phyloP scores from a whole-genome alignment of 2,329 filamentous ascomycete species.

The Xylariaceae sp. region DNA sequence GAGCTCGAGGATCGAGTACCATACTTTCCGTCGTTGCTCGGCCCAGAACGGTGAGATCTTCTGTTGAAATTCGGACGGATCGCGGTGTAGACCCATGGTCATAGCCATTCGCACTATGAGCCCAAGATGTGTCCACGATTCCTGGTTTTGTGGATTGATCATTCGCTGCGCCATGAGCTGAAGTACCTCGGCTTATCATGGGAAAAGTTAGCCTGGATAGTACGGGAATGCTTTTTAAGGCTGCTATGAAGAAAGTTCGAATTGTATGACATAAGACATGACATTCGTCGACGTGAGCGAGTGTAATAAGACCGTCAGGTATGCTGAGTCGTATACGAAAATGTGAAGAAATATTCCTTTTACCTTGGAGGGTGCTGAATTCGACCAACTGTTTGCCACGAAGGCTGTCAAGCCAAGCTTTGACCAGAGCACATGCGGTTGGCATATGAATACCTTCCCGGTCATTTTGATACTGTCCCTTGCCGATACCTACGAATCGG shows the following conservation, averaged over 20 bases:
- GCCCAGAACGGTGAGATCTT: slow-evolving; percentile 46
- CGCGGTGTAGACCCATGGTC: slow-evolving; percentile 55
- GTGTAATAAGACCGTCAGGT: no score
- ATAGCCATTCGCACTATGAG: slow-evolving; percentile 53
- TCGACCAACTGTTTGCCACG: slow-evolving; percentile 50
- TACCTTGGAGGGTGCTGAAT: slow-evolving; percentile 44
- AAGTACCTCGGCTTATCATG: slow-evolving; percentile 30
- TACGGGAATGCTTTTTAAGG: no score
- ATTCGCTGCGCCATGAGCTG: slow-evolving; percentile 49
- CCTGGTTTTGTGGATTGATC: slow-evolving; percentile 43
- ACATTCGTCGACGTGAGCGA: no score
- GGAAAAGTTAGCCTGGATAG: no score
- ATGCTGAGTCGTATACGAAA: no score
- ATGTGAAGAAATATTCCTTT: no score
- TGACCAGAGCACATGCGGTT: slow-evolving; percentile 51
- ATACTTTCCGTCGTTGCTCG: slow-evolving; percentile 51
- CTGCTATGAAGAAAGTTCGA: no score
- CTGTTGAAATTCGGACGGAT: slow-evolving; percentile 48
- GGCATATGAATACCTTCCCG: slow-evolving; percentile 55
- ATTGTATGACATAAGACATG: no score
- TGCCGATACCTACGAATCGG: slow-evolving; percentile 46
- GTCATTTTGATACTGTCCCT: slow-evolving; percentile 44
- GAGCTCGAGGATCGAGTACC: slow-evolving; percentile 54
- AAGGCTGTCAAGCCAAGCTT: slow-evolving; percentile 48
- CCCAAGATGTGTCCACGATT: slow-evolving; percentile 52